phyloP scores from a whole-genome alignment of 2,329 filamentous ascomycete species.

The Claviceps arundinis region DNA sequence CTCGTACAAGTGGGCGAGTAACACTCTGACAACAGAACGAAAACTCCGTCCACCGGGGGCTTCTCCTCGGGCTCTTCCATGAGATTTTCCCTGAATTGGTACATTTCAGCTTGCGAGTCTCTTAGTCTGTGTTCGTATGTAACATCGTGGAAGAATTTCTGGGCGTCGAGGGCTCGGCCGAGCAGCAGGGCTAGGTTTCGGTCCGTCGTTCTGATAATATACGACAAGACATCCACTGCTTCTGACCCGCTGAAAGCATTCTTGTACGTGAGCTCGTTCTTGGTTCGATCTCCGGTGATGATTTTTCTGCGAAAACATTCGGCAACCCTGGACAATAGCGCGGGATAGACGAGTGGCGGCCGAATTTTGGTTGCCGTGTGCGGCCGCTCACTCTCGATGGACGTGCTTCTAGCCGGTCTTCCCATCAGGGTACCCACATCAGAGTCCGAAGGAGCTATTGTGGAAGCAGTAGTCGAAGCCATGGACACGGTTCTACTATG shows the following conservation, averaged over 20 bases:
- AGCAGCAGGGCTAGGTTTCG: slow-evolving; percentile 84
- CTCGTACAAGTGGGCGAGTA: slow-evolving; percentile 95
- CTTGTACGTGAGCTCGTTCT: slow-evolving; percentile 95
- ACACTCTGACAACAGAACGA: slow-evolving; percentile 89
- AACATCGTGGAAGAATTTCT: slow-evolving; percentile 98
- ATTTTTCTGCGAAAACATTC: slow-evolving; percentile 88
- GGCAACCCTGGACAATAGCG: slow-evolving; percentile 81
- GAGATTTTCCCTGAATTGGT: slow-evolving; percentile 89
- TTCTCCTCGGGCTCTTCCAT: slow-evolving; percentile 71
- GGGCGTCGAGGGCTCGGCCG: slow-evolving; percentile 83
- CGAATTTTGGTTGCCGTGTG: slow-evolving; percentile 45
- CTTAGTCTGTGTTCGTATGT: slow-evolving; percentile 92
- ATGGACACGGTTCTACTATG: slow-evolving; percentile 71
- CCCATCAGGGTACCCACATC: slow-evolving; percentile 36
- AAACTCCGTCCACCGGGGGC: slow-evolving; percentile 75
- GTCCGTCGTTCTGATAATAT: slow-evolving; percentile 95
- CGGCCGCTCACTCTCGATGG: slow-evolving; percentile 41
- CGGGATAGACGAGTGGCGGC: slow-evolving; percentile 84
- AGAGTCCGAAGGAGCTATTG: slow-evolving; percentile 50
- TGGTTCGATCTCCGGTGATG: slow-evolving; percentile 72
- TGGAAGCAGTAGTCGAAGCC: slow-evolving; percentile 69
- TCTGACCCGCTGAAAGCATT: slow-evolving; percentile 93
- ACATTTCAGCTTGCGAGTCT: slow-evolving; percentile 89
- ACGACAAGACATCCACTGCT: slow-evolving; percentile 87
- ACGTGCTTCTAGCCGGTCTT: slow-evolving; percentile 44